Evolutionary conservation across 1,139 yeast species (phyloP).

Genomic region (Nakaseomyces delphensis): DNA sequence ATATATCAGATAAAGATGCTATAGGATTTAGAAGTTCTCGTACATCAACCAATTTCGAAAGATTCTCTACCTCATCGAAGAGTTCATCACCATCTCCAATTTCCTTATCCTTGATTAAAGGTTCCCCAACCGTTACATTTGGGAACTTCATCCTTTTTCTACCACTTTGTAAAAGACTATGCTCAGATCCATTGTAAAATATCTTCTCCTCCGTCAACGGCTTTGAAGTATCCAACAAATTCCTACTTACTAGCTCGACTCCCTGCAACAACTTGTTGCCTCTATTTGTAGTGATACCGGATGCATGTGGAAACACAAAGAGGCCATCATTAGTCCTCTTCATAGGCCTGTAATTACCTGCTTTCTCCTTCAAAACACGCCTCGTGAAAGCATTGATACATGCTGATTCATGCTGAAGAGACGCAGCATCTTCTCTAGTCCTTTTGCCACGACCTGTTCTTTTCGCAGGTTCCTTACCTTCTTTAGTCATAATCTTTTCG

Average conservation of each 20-base stretch:
- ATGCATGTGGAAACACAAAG: constrained; percentile 21
- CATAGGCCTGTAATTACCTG: constrained; percentile 29
- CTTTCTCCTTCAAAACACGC: constrained; percentile 26
- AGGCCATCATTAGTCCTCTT: constrained; percentile 26
- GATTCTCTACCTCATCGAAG: constrained; percentile 34
- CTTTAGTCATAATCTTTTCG: background rate
- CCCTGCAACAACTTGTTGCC: constrained; percentile 52
- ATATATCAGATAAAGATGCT: constrained; percentile 69
- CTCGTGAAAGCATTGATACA: constrained; percentile 22
- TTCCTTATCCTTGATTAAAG: constrained; percentile 12
- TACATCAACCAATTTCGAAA: constrained; percentile 36
- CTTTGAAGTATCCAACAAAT: constrained; percentile 31
- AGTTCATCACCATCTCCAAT: constrained; percentile 26
- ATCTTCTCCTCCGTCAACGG: constrained; percentile 33
- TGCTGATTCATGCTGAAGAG: background rate
- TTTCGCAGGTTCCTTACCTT: background rate
- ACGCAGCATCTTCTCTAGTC: constrained; percentile 3
- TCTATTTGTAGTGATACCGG: constrained; percentile 41
- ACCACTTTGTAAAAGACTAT: constrained; percentile 27
- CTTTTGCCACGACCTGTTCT: constrained; percentile 1
- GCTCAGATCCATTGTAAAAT: constrained; percentile 32
- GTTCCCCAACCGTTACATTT: constrained; percentile 20
- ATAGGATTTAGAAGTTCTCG: constrained; percentile 65
- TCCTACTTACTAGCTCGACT: constrained; percentile 35
- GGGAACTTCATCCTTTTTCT: constrained; percentile 26